Percentiles rank a stretch among this genome's conserved stretches.
phyloP scores from a whole-genome alignment of 768 basidiomycete species.

The Podaxis sp. region DNA sequence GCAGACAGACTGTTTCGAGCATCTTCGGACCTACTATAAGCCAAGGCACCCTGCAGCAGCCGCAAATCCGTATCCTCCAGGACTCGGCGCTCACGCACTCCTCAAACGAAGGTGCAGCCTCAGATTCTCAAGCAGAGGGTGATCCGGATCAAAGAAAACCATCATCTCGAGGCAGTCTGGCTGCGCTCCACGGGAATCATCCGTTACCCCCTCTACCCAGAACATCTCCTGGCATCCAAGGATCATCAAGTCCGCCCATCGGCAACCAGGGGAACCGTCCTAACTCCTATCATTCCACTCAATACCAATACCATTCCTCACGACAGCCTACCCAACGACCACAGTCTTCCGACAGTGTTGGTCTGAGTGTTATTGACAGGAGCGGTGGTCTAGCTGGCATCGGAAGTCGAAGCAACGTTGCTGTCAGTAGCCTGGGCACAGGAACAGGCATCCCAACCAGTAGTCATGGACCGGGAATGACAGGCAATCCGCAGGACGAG shows the following conservation, averaged over 20 bases:
- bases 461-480: background rate
- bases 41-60: background rate
- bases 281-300: too few species aligned
- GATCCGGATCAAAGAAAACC: background rate
- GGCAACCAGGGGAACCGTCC: background rate
- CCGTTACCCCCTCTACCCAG: slow-evolving; percentile 5
- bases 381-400: background rate
- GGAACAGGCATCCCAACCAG: background rate
- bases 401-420: background rate
- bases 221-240: background rate
- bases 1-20: background rate
- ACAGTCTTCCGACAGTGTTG: background rate
- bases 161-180: background rate
- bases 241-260: background rate
- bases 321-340: background rate
- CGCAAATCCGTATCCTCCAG: background rate
- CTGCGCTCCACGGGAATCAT: background rate
- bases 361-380: background rate
- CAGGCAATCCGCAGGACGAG: background rate
- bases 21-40: background rate
- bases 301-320: background rate
- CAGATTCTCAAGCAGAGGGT: background rate
- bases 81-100: background rate
- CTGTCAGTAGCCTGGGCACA: background rate
- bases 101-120: background rate